Evolutionary conservation across 2,329 filamentous ascomycete genomes (phyloP), one percentile per base, ranked within the genome.

Genomic region (Claviceps maximensis): DNA sequence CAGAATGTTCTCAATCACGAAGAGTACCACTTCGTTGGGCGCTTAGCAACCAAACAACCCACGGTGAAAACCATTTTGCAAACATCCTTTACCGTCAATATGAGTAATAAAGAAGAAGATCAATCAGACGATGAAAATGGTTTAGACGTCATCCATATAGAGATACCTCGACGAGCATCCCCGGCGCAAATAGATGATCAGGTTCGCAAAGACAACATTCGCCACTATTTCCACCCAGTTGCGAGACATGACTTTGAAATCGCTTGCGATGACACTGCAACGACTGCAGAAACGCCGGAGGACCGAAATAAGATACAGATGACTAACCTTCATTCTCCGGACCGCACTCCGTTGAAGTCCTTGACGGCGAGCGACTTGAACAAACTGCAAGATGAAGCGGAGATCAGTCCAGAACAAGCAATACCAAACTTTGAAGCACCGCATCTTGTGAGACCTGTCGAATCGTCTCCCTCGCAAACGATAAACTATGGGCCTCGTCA

Each of bases 261-360:
- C 57, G 64, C 64, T 49, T 62, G 57, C 27, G 67, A 70, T 56
- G 59, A 66, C 38, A 68, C 67, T 17, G 65, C 65, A 42, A 68
- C 61, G n/a, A 19, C 13, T 0, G 33, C 15, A 27, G 33, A 36
- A 13, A 7, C n/a, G 2, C 3, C 19, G n/a, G 40, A 36, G 41
- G 13, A 36, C 5, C 5, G 19, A 9, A 36, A n/a, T 5, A 19
- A 25, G n/a, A 12, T 10, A 2, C 25, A 41, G 25, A n/a, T 41
- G 9, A 19, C 12, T 8, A 19, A 40, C 1, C 17, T 38, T 2
- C 33, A 41, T 4, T 10, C 23, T 12, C 15, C 40, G 1, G 42
- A n/a, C 3, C 58, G 59, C 19, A 52, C 21, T 21, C 60, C 56
- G 27, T 45, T 62, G 29, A 56, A 56, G 45, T 53, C 54, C 4